Evolutionary conservation across 179 eudicot species (phyloP), one percentile per base, ranked within the genome.

Genomic region (Silene coronaria): DNA sequence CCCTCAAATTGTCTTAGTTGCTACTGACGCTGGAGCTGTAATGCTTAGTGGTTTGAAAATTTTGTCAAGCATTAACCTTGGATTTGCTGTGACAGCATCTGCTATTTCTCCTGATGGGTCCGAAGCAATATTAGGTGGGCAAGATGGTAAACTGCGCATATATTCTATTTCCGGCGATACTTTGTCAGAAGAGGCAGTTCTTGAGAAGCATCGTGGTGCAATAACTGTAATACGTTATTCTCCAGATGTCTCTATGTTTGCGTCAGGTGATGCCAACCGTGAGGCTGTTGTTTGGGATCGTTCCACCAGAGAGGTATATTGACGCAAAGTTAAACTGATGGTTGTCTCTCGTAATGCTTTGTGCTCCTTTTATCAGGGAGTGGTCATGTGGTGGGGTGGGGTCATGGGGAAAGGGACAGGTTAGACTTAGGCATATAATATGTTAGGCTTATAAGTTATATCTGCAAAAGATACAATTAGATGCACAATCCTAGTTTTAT

Each of bases 211-310:
- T 83, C 85, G 98, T 63, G 98, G 98, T 71, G 82, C 92, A 51
- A 88, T 94, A 72, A 90, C 96, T 79, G 91, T 85, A 36, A 89
- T 94, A 78, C 94, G 83, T 48, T 94, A 94, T 79, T 92, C 97
- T 73, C 95, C 95, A 57, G 95, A 94, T 88, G 83, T 90, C 75
- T 86, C 91, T 79, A 90, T 94, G 97, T 89, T 94, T 85, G 97
- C 93, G 45, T 94, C 98, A 14, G 97, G 89, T 23, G 98, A 94
- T 88, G 84, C 84, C 72, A 94, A 94, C 80, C 88, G 96, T 70
- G 98, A 92, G 86, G 98, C 96, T 82, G 89, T 92, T 75, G 94
- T 94, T 76, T 94, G 98, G 98, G 98, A 94, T 82, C 87, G 91
- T 76, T 83, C 87, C 42, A 82, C 92, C 22, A 85, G 84, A 74